Evolutionary conservation across 1,284 basidiomycete genomes (phyloP).

Genomic region (Trametes sp.): DNA sequence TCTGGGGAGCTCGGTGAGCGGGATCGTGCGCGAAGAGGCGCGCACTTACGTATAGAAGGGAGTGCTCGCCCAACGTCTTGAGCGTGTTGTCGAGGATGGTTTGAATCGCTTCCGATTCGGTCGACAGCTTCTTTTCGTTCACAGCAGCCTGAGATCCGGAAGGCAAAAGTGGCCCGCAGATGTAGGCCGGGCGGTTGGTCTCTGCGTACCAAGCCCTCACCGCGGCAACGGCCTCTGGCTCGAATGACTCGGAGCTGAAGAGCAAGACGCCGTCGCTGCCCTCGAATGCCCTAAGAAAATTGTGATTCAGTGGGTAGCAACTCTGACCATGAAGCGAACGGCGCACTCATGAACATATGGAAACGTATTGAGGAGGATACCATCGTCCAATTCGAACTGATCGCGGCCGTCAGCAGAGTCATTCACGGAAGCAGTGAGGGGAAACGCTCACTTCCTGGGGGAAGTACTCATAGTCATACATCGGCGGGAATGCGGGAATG

Average conservation of each 20-base stretch:
- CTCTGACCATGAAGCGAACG: background rate
- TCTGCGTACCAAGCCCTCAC: constrained; percentile 29
- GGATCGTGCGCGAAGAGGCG: too few relatives aligned
- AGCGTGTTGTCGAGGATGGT: constrained; percentile 28
- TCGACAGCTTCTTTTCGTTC: constrained; percentile 27
- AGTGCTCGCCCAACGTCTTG: constrained; percentile 28
- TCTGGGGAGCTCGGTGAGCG: constrained; percentile 1
- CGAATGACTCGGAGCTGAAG: constrained; percentile 31
- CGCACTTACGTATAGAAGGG: constrained; percentile 34
- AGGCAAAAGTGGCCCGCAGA: constrained; percentile 30
- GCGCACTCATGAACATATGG: constrained; percentile 2
- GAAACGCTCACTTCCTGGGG: constrained; percentile 22
- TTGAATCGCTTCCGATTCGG: constrained; percentile 20
- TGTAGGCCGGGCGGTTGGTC: constrained; percentile 19
- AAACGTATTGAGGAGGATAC: background rate
- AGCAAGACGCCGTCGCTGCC: constrained; percentile 30
- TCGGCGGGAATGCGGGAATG: constrained; percentile 30
- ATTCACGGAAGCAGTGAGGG: too few relatives aligned
- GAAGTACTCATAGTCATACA: constrained; percentile 33
- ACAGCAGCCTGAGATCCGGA: background rate
- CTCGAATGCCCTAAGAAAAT: constrained; percentile 15
- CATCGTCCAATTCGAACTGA: background rate
- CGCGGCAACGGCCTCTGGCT: constrained; percentile 28
- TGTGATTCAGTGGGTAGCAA: background rate
- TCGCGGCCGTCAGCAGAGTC: background rate